A percentile compares a stretch with the other conserved stretches of the same genome.
phyloP scores from a whole-genome alignment of 306 rosid species.

The Trifolium subterraneum region DNA sequence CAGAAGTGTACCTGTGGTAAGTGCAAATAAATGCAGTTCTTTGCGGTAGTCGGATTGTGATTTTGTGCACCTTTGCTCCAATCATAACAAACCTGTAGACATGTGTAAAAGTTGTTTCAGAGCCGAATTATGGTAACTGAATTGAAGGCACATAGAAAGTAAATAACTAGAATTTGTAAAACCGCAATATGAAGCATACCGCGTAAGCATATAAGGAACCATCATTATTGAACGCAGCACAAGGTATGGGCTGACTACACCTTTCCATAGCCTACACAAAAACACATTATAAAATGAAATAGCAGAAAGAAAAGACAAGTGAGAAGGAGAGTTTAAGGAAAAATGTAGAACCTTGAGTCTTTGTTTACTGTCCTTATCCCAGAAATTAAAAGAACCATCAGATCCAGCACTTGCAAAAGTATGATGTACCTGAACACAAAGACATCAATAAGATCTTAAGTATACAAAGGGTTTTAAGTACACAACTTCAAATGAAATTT shows the following conservation, averaged over 20 bases:
- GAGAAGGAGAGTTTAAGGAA: slow-evolving; percentile 28
- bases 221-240: slow-evolving; percentile 84
- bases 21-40: slow-evolving; percentile 70
- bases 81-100: slow-evolving; percentile 79
- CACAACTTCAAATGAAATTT: slow-evolving; percentile 22
- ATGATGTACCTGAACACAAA: slow-evolving; percentile 75
- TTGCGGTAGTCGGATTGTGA: slow-evolving; percentile 80
- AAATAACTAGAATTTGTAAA: slow-evolving; percentile 22
- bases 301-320: slow-evolving; percentile 12
- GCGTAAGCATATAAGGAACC: slow-evolving; percentile 85
- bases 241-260: slow-evolving; percentile 90
- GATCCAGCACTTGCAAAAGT: slow-evolving; percentile 98
- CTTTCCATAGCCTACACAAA: slow-evolving; percentile 79
- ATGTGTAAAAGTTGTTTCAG: slow-evolving; percentile 19
- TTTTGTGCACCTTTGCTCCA: slow-evolving; percentile 95
- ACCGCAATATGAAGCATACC: slow-evolving; percentile 46
- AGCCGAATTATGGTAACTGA: slow-evolving; percentile 19
- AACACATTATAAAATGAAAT: slow-evolving; percentile 17
- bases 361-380: slow-evolving; percentile 98
- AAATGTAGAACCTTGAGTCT: slow-evolving; percentile 77
- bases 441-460: slow-evolving; percentile 24
- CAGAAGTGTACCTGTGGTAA: slow-evolving; percentile 65
- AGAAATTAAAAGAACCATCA: slow-evolving; percentile 94
- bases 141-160: not conserved
- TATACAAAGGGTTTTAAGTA: slow-evolving; percentile 31